Percentiles rank a stretch among this genome's conserved stretches.
phyloP scores from a whole-genome alignment of 148 eudicot species.

The Rhododendron mucronatum region DNA sequence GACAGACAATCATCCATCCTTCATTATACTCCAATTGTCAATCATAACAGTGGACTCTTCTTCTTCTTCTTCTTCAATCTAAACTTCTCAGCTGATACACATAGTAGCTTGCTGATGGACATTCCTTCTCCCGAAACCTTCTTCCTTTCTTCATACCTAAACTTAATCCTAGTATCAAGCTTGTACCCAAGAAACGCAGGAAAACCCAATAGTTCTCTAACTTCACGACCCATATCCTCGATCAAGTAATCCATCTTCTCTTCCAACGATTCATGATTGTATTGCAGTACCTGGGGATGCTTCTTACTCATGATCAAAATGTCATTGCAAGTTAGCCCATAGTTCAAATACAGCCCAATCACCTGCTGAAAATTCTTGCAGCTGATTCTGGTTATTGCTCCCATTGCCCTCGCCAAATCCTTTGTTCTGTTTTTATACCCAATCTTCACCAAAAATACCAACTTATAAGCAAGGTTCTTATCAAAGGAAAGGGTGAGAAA shows the following conservation, averaged over 20 bases:
- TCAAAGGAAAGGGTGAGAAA: slow-evolving; percentile 75
- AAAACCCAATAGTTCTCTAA: slow-evolving; percentile 78
- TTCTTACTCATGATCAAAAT: slow-evolving; percentile 79
- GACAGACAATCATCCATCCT: not conserved
- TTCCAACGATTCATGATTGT: slow-evolving; percentile 70
- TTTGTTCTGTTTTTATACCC: slow-evolving; percentile 71
- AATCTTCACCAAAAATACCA: slow-evolving; percentile 66
- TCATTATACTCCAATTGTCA: not conserved
- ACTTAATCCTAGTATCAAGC: slow-evolving; percentile 82
- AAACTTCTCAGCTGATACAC: slow-evolving; percentile 63
- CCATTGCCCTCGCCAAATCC: slow-evolving; percentile 85
- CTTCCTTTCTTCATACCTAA: slow-evolving; percentile 69
- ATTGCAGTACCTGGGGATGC: slow-evolving; percentile 83
- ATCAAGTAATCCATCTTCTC: slow-evolving; percentile 81
- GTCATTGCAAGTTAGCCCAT: slow-evolving; percentile 69
- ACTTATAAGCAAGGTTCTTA: slow-evolving; percentile 65
- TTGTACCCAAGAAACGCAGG: slow-evolving; percentile 95
- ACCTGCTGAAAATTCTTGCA: slow-evolving; percentile 73
- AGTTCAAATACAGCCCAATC: slow-evolving; percentile 61
- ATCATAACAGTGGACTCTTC: slow-evolving; percentile 14
- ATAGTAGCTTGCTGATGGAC: slow-evolving; percentile 83
- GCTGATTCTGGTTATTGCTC: slow-evolving; percentile 81
- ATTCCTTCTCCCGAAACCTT: slow-evolving; percentile 60
- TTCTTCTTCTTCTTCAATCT: slow-evolving; percentile 42
- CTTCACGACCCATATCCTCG: slow-evolving; percentile 84